These are phyloP conservation scores for Fistulifera pelliculosa DNA, from an alignment of 108 stramenopile species.

Conservation along the genomic window DNA sequence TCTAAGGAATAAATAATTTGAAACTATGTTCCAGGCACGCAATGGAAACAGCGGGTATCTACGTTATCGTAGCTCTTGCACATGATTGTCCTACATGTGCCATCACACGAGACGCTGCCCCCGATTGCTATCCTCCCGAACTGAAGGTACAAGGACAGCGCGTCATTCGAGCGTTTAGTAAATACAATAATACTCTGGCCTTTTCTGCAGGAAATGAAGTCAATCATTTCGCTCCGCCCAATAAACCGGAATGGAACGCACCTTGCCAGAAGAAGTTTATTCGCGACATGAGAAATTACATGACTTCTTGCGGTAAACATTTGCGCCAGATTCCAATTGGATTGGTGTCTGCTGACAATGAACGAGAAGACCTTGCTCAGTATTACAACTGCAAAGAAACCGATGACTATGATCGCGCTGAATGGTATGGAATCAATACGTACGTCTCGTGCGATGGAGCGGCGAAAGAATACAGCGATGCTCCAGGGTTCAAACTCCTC, in stretches of 20 bases:
- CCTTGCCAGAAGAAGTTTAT: slow-evolving; percentile 44
- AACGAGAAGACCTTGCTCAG: slow-evolving; percentile 5
- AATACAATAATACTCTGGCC: slow-evolving; percentile 28
- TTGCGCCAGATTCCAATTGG: slow-evolving; percentile 29
- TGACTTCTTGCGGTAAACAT: slow-evolving; percentile 9
- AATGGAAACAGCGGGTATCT: slow-evolving; percentile 31
- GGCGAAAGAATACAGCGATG: slow-evolving; percentile 7
- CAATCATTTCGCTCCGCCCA: slow-evolving; percentile 15
- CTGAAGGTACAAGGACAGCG: slow-evolving; percentile 32
- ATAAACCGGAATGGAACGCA: slow-evolving; percentile 13
- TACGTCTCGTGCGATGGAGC: slow-evolving; percentile 26
- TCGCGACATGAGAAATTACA: slow-evolving; percentile 34
- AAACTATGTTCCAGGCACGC: slow-evolving; percentile 22
- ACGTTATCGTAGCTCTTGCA: slow-evolving; percentile 27
- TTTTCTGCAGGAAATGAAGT: slow-evolving; percentile 48
- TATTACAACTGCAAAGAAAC: slow-evolving; percentile 31
- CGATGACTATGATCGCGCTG: no score
- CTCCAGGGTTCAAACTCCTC: slow-evolving; percentile 16
- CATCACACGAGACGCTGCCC: slow-evolving; percentile 20
- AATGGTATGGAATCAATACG: slow-evolving; percentile 36
- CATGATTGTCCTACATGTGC: slow-evolving; percentile 29
- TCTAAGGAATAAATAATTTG: no score
- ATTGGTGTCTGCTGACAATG: slow-evolving; percentile 18
- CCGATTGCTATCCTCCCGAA: slow-evolving; percentile 27
- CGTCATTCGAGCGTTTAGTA: slow-evolving; percentile 31